Evolutionary conservation across 2,329 filamentous ascomycete species (phyloP).

Genomic region (Septoria linicola): DNA sequence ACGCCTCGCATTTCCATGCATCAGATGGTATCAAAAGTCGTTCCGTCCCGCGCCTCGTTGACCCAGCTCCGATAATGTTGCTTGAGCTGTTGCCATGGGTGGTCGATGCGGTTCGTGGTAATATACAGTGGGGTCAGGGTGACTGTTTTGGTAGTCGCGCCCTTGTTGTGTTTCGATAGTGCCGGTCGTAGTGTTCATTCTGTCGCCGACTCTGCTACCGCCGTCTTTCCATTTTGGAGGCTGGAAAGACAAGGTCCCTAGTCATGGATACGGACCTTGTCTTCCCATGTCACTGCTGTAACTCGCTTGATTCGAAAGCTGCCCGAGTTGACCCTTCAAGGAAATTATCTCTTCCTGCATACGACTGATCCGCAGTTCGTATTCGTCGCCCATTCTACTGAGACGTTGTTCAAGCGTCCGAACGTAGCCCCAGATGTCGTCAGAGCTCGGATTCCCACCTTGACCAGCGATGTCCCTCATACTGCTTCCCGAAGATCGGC

Average conservation of each 20-base stretch:
- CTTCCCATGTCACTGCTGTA: slow-evolving; percentile 36
- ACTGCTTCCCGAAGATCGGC: slow-evolving; percentile 57
- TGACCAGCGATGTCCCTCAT: slow-evolving; percentile 66
- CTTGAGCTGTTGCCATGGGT: slow-evolving; percentile 22
- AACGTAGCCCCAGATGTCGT: slow-evolving; percentile 69
- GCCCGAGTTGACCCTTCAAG: slow-evolving; percentile 32
- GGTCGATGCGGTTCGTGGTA: slow-evolving; percentile 16
- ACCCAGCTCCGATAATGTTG: slow-evolving; percentile 26
- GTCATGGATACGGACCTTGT: slow-evolving; percentile 22
- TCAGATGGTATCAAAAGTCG: slow-evolving; percentile 11
- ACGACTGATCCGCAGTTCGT: slow-evolving; percentile 46
- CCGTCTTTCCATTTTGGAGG: no score
- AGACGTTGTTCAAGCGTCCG: slow-evolving; percentile 63
- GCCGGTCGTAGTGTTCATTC: background rate
- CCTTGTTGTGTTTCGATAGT: background rate
- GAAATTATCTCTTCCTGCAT: slow-evolving; percentile 47
- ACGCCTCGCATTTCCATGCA: slow-evolving; percentile 15
- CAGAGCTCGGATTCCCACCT: slow-evolving; percentile 36
- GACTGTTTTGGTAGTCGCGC: background rate
- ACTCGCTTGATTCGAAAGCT: slow-evolving; percentile 30
- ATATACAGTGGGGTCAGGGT: slow-evolving; percentile 16
- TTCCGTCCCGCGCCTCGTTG: slow-evolving; percentile 10
- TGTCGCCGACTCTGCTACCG: slow-evolving; percentile 6
- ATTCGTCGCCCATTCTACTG: slow-evolving; percentile 49
- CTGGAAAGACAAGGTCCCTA: slow-evolving; percentile 4